A percentile compares a stretch with the other conserved stretches of the same genome.
Conservation (phyloP, 805 yeast genomes). For the Saturnispora hagleri region DNA sequence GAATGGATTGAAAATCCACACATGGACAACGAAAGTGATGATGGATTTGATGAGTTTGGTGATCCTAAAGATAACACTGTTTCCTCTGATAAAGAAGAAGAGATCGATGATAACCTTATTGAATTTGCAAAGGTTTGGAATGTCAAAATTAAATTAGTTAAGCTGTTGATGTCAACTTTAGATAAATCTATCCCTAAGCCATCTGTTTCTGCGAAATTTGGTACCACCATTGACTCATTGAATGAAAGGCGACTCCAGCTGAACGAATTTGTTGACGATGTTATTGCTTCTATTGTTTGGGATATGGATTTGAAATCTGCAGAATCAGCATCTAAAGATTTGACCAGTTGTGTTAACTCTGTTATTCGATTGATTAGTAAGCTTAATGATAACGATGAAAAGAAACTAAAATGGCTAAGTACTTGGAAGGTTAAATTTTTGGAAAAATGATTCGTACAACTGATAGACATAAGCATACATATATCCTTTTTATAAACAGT, state of each 20-base stretch:
- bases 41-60: slow-evolving; percentile 25
- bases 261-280: slow-evolving; percentile 44
- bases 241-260: slow-evolving; percentile 34
- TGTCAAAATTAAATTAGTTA: slow-evolving; percentile 45
- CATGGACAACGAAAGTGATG: slow-evolving; percentile 34
- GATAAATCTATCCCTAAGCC: slow-evolving; percentile 45
- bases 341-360: slow-evolving; percentile 19
- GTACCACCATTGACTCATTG: slow-evolving; percentile 39
- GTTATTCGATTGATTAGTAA: slow-evolving; percentile 33
- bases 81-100: slow-evolving; percentile 19
- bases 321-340: slow-evolving; percentile 6
- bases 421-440: slow-evolving; percentile 43
- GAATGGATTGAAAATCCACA: slow-evolving; percentile 61
- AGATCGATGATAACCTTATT: slow-evolving; percentile 15
- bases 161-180: slow-evolving; percentile 48
- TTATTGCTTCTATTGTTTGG: slow-evolving; percentile 46
- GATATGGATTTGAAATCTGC: slow-evolving; percentile 35
- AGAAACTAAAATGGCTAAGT: slow-evolving; percentile 49
- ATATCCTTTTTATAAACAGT: not conserved
- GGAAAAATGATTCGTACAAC: slow-evolving; percentile 12
- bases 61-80: slow-evolving; percentile 9
- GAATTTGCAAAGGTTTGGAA: slow-evolving; percentile 40
- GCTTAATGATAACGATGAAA: slow-evolving; percentile 41
- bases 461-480: not conserved
- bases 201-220: slow-evolving; percentile 22